Base-by-base conservation (phyloP, 306 rosid genomes). In the Sicyos edulis region DNA sequence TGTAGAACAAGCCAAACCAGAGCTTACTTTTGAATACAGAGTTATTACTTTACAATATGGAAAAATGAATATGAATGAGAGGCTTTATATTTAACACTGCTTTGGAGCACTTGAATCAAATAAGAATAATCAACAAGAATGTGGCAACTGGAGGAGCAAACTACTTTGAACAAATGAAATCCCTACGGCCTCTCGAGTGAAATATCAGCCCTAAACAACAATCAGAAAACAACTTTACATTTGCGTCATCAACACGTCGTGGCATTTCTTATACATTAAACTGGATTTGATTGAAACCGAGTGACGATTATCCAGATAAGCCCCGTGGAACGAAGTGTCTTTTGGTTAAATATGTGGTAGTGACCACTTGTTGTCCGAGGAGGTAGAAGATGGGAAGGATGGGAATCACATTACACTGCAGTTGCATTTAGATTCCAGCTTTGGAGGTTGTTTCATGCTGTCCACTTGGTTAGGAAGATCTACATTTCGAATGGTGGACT, bases 391-490 rank as follows among this genome's bases (percentile, higher is more conserved):
- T 66, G 54, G 71, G 37, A 20, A 66, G 54, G 54, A 66, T 45
- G 54, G 21, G 44, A 64, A 78, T 93, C 89, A 93, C 97, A 93
- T 93, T 85, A 93, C 87, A 52, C 85, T 82, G 95, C 99, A 93
- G 74, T 93, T 93, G 84, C 99, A 93, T 83, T 93, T 93, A 14
- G 89, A 89, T 85, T 93, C 97, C 77, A 91, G 91, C 85, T 87
- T 86, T 5, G 85, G 88, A 72, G 97, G 96, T 85, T 87, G 96
- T 85, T 87, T 91, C 87, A 80, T 75, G 70, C 81, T 73, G 60
- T 93, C 97, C 49, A 85, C 76, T 85, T 88, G 85, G 86, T 85
- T 78, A 66, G 95, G 91, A 80, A 88, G 80, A 63, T 86, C 95
- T 17, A 76, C 91, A 72, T 83, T 84, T 22, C 70, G 78, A 50